Evolutionary conservation across 257 asterid species (phyloP).

Genomic region (Solanum chiquidenum): DNA sequence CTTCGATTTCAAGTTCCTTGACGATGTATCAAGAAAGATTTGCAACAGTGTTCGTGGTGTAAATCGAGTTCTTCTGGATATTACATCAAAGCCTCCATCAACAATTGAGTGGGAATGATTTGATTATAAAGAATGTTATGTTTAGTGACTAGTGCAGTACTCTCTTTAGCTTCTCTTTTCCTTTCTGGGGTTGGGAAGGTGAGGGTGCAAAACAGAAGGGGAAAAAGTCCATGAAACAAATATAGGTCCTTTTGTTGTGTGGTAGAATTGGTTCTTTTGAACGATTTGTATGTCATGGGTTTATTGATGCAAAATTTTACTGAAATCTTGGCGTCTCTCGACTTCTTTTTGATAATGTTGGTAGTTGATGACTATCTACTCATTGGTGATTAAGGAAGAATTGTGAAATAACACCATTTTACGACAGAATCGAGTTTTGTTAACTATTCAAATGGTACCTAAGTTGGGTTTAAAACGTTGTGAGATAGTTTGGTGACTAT

Average conservation of each 20-base stretch:
- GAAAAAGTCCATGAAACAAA: not conserved
- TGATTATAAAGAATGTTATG: not conserved
- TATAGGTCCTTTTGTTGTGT: not conserved
- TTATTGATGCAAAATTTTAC: not conserved
- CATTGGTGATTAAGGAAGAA: not conserved
- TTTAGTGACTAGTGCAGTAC: not conserved
- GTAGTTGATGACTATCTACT: not conserved
- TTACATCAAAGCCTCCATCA: conserved; percentile 98
- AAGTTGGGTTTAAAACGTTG: not conserved
- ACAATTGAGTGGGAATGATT: conserved; percentile 93
- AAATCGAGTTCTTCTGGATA: conserved; percentile 91
- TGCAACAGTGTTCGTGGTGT: conserved; percentile 92
- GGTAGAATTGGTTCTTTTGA: not conserved
- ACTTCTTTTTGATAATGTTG: not conserved
- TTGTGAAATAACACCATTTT: not conserved
- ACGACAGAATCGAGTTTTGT: not conserved
- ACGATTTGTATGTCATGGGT: not conserved
- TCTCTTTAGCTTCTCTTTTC: not conserved
- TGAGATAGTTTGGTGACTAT: not conserved
- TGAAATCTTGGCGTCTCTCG: not conserved
- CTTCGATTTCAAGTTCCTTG: conserved; percentile 79
- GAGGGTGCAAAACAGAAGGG: not conserved
- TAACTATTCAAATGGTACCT: not conserved
- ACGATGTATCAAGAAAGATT: conserved; percentile 69
- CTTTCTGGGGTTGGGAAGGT: not conserved